These are phyloP conservation scores for Mortierella sp. DNA, from an alignment of 371 early-diverging fungal genomes.

Conservation along the genomic window DNA sequence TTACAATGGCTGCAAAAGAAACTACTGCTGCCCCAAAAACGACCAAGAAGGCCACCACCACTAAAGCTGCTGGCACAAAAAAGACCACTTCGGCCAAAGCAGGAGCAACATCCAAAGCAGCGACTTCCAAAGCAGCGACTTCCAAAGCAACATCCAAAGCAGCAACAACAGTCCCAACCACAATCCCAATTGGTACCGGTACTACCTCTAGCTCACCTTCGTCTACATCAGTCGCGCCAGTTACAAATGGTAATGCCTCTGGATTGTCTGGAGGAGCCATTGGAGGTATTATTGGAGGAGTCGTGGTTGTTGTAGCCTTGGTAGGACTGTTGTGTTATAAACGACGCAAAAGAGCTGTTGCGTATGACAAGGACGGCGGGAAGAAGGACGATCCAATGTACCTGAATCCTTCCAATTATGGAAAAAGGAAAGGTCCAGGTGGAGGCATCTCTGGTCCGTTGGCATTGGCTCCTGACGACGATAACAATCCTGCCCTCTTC, in stretches of 20 bases:
- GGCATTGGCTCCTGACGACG: constrained; percentile 27
- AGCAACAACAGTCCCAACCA: neutral
- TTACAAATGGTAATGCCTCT: neutral
- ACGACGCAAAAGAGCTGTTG: constrained; percentile 44
- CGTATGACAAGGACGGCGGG: neutral
- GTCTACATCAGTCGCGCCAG: constrained; percentile 14
- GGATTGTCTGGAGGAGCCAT: constrained; percentile 64
- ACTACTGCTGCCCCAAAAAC: neutral
- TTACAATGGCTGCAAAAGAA: neutral
- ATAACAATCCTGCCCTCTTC: neutral
- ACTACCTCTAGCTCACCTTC: constrained; percentile 12
- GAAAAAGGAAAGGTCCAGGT: constrained; percentile 14
- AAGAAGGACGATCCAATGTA: constrained; percentile 31
- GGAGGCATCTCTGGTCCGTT: constrained; percentile 33
- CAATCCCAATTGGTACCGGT: neutral
- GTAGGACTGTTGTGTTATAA: constrained; percentile 59
- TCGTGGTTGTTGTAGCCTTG: constrained; percentile 52
- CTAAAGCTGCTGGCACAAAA: neutral
- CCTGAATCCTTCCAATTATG: constrained; percentile 35
- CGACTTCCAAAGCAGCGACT: neutral
- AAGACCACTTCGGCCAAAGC: neutral
- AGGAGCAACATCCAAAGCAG: neutral
- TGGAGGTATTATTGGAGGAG: constrained; percentile 63
- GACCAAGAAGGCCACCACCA: constrained; percentile 1
- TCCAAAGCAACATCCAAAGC: neutral